Base-by-base conservation (phyloP, 371 early-diverging fungal genomes). In the Rozella allomycis region DNA sequence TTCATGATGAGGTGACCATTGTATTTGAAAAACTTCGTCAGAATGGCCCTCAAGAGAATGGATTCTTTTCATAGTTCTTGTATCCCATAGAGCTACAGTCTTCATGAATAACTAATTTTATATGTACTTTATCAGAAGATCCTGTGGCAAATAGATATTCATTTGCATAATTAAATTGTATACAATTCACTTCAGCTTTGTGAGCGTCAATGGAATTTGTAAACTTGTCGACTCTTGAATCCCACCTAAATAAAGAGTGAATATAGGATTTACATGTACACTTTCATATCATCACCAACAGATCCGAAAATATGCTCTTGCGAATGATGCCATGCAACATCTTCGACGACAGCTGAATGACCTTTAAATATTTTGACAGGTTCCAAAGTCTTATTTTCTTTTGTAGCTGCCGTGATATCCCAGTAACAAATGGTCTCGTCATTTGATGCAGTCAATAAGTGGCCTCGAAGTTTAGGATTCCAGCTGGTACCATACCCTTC, bases 1-100 rank as follows among this genome's bases (percentile, higher is more conserved):
- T 30, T 76, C 79, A 30, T 74, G 68, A 50, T 80, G 76, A 17
- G 93, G 93, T 29, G 85, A 81, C 98, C 98, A 98, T 14, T 67
- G 63, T 20, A 96, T 58, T 56, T 85, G 88, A 35, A 78, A 56
- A 23, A 96, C 74, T 41, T 86, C 87, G 31, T 80, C 82, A 49
- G 74, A 68, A 65, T 97, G 97, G 3, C 69, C 61, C 42, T 83
- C 74, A 20, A 98, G 66, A 14, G 73, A 60, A 52, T 90, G 78
- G 37, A 97, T 55, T 43, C 71, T 66, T 30, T 66, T 60, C 28
- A 90, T 47, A 51, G 85, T 86, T 45, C 98, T 77, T 47, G 79
- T 57, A 65, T 98, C 98, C 88, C 96, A 98, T 14, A 98, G 58
- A 4, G 73, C 83, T 10, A 93, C 73, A 1, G 83, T 78, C 61